These are phyloP conservation scores for Eimeria tenella DNA, from an alignment of 169 alveolate species.

Conservation along the genomic window DNA sequence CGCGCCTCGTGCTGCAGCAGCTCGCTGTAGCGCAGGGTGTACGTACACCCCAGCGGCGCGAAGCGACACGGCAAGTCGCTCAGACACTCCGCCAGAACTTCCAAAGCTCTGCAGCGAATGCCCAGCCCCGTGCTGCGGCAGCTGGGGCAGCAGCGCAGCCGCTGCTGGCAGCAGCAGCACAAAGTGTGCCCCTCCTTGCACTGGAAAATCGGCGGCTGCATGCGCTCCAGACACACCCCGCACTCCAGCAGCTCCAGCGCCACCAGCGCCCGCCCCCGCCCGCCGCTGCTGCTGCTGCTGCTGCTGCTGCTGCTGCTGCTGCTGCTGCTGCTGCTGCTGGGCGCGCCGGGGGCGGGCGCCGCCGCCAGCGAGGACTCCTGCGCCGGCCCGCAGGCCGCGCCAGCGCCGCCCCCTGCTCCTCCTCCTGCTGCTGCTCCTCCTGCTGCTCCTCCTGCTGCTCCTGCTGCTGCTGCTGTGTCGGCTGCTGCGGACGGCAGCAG, in stretches of 20 bases:
- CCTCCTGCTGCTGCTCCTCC: constrained; percentile 21
- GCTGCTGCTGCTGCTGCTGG: background rate
- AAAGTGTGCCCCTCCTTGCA: constrained; percentile 72
- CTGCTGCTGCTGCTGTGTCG: background rate
- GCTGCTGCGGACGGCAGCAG: background rate
- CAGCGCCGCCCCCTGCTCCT: background rate
- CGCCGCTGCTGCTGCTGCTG: constrained; percentile 5
- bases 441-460: background rate
- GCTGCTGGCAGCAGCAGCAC: constrained; percentile 42
- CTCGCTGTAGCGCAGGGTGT: constrained; percentile 11
- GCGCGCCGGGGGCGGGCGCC: background rate
- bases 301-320: constrained; percentile 20
- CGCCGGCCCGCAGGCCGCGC: background rate
- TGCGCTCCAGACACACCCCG: constrained; percentile 64
- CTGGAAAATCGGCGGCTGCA: constrained; percentile 75
- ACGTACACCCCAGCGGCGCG: constrained; percentile 38
- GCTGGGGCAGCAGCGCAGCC: constrained; percentile 35
- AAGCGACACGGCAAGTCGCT: constrained; percentile 60
- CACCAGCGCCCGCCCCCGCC: background rate
- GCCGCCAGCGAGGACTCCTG: background rate
- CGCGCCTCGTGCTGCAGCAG: constrained; percentile 20
- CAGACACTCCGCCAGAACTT: constrained; percentile 32
- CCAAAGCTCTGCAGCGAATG: constrained; percentile 74
- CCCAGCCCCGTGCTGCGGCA: constrained; percentile 26
- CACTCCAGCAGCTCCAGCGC: constrained; percentile 80